Base-by-base conservation (phyloP, 2,329 filamentous ascomycete genomes). In the Pseudogymnoascus sp. region DNA sequence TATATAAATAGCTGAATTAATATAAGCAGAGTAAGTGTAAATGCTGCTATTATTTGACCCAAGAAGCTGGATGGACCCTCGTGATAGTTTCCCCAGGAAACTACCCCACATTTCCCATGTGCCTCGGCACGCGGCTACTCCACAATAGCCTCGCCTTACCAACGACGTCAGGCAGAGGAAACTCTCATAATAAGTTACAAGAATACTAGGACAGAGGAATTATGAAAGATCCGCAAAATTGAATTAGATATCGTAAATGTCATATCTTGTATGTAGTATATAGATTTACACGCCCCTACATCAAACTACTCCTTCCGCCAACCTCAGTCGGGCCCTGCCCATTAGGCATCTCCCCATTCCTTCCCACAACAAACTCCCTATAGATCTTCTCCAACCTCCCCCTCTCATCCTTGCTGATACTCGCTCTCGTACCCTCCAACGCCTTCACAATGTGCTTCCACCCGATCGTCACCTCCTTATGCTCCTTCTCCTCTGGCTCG, bases 261-360 rank as follows among this genome's bases (percentile, higher is more conserved):
- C 51, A 57, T 57, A 57, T 57, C 28, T 16, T 57, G 28, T 57
- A 57, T 57, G 11, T 57, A 57, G 28, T 57, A 57, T 57, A 57
- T 57, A 57, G 5, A 36, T 57, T 57, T 57, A 57, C 51, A 57
- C 10, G 28, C 36, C 39, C 10, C 13, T 63, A 97, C 95, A 98
- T 98, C 77, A 99, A 80, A 77, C 92, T 98, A 71, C 89, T 93
- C 73, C 95, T 82, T 13, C 93, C 95, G 6, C 95, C 95, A 77
- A 99, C 86, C 77, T 98, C 95, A 75, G 88, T 96, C 64, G 89
- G 90, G 0, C 90, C 92, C 77, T 98, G 91, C 1, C 95, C 95
- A 76, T 90, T 93, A 66, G 88, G 91, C 91, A 99, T 92, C 79
- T 98, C 93, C 6, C 95, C 95, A 75, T 93, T 96, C 69, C 95